These are phyloP conservation scores for Ophiostoma perfectum DNA, from an alignment of 2,329 filamentous ascomycete genomes.

Conservation along the genomic window DNA sequence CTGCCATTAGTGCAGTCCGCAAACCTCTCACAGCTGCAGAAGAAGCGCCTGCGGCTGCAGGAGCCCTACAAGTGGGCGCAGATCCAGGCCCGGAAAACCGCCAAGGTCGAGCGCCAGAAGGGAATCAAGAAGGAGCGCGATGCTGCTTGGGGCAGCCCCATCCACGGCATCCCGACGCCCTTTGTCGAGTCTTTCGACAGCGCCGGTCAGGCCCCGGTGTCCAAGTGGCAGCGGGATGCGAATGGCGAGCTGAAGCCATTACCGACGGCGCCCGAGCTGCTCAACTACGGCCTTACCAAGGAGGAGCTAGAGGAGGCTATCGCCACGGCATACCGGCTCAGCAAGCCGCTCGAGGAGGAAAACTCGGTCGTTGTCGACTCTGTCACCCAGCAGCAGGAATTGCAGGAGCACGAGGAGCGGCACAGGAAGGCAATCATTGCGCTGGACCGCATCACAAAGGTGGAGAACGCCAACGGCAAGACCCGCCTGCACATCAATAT, in stretches of 20 bases:
- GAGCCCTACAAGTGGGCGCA: conserved; percentile 82
- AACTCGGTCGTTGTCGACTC: conserved; percentile 40
- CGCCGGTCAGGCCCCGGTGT: conserved; percentile 45
- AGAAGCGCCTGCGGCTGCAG: conserved; percentile 60
- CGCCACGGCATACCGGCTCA: conserved; percentile 61
- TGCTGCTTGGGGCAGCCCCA: conserved; percentile 65
- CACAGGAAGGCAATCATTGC: conserved; percentile 70
- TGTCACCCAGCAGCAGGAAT: conserved; percentile 34
- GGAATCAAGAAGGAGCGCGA: conserved; percentile 62
- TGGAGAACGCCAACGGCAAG: conserved; percentile 71
- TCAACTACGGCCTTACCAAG: conserved; percentile 72
- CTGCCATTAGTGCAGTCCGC: conserved; percentile 61
- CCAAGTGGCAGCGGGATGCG: conserved; percentile 23
- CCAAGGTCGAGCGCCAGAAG: conserved; percentile 70
- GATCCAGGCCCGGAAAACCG: conserved; percentile 74
- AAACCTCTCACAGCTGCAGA: conserved; percentile 56
- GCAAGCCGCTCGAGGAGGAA: conserved; percentile 46
- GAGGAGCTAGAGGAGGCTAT: conserved; percentile 63
- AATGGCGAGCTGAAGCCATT: conserved; percentile 32
- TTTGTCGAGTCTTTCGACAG: conserved; percentile 78
- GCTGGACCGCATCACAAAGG: conserved; percentile 68
- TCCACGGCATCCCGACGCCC: conserved; percentile 72
- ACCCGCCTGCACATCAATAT: conserved; percentile 79
- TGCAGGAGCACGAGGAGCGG: conserved; percentile 44
- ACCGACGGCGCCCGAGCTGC: conserved; percentile 47